Base-by-base conservation (phyloP, 176 grass and related monocot genomes). In the Cenchrus fungigraminus region DNA sequence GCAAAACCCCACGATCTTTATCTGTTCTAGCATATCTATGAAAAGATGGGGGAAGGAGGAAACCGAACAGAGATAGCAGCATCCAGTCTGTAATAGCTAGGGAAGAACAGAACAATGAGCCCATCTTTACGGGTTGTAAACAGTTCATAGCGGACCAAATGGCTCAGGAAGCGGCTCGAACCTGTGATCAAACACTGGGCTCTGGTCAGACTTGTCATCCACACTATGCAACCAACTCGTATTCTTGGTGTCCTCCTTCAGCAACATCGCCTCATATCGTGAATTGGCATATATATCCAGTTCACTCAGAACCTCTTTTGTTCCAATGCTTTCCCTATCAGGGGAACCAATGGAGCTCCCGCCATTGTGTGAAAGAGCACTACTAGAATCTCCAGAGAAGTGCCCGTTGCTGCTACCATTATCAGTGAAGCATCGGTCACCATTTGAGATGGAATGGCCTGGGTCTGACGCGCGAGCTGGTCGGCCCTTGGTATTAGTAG, bases 141-240 rank as follows among this genome's bases (percentile, higher is more conserved):
- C 57, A 80, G 52, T 31, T 92, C 86, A 93, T 28, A 94, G 83
- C 2, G 93, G 93, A 86, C 87, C 86, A 66, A 99, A 99, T 37
- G 94, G 97, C 82, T 99, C 97, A 19, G 97, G 97, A 5, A 88
- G 97, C 25, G 91, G 86, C 64, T 96, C 97, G 3, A 98, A 96
- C 37, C 93, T 79, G 76, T 98, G 91, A 83, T 98, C 93, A 49
- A 98, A 96, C 77, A 98, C 76, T 0, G 90, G 88, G 76, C 92
- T 87, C 85, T 97, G 91, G 44, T 99, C 94, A 0, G 88, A 95
- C 76, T 90, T 95, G 70, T 97, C 97, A 4, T 96, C 97, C 3
- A 68, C 76, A 14, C 31, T 91, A 71, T 97, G 97, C 88, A 99
- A 53, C 97, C 97, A 97, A 74, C 79, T 92, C 5, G 85, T 97